A percentile compares a stretch with the other conserved stretches of the same genome.
phyloP scores from a whole-genome alignment of 2,329 filamentous ascomycete species.

The Sarocladiaceae sp. region DNA sequence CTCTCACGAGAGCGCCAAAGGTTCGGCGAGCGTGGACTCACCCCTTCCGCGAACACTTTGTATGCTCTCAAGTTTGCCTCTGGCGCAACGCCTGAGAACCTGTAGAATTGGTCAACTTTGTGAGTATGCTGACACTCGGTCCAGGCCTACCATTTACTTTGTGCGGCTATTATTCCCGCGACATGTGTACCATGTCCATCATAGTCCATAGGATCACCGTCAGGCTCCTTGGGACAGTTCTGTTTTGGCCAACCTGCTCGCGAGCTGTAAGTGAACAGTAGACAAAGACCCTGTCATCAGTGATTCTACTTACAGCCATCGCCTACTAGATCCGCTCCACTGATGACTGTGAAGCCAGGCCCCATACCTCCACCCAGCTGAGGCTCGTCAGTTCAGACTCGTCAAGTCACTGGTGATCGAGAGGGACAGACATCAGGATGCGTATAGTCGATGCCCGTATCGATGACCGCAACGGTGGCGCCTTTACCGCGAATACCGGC shows the following conservation, averaged over 20 bases:
- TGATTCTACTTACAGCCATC: slow-evolving; percentile 4
- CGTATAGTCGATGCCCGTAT: slow-evolving; percentile 18
- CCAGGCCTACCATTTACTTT: background rate
- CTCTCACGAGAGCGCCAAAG: no score
- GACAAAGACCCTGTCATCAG: background rate
- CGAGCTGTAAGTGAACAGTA: background rate
- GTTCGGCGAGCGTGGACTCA: background rate
- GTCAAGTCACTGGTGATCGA: background rate
- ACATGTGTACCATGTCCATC: slow-evolving; percentile 23
- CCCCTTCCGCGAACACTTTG: slow-evolving; percentile 14
- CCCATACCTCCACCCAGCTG: slow-evolving; percentile 8
- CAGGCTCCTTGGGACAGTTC: slow-evolving; percentile 12
- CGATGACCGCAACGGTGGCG: slow-evolving; percentile 18
- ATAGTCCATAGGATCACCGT: slow-evolving; percentile 12
- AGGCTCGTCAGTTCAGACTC: background rate
- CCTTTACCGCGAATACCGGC: slow-evolving; percentile 17
- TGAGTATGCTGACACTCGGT: background rate
- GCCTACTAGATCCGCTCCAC: slow-evolving; percentile 9
- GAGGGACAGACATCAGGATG: slow-evolving; percentile 14
- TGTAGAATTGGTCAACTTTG: slow-evolving; percentile 6
- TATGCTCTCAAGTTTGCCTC: slow-evolving; percentile 7
- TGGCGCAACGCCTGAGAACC: slow-evolving; percentile 10
- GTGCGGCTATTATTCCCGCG: slow-evolving; percentile 20
- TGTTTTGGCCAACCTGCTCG: background rate
- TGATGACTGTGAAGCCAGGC: background rate